A percentile compares a stretch with the other conserved stretches of the same genome.
Evolutionary conservation across 139 green algal genomes (phyloP).

Genomic region (Chlamydomonas sp.): DNA sequence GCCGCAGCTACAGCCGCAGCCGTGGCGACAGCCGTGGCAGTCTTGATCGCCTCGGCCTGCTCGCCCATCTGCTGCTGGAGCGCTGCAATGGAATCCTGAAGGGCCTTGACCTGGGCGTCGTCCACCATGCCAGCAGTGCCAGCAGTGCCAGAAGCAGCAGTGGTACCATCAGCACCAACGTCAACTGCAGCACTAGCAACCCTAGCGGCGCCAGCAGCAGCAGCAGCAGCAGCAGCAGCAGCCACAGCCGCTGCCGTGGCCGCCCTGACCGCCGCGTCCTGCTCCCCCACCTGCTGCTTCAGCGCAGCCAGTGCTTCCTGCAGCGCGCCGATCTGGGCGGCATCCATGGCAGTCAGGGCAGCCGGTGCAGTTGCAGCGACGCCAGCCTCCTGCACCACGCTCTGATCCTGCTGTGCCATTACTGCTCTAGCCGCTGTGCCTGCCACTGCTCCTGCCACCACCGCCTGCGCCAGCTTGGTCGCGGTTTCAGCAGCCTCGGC

Average conservation of each 20-base stretch:
- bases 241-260: neutral
- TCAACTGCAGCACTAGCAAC: no score
- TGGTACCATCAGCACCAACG: neutral
- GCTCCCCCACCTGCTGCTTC: neutral
- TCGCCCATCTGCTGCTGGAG: neutral
- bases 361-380: neutral
- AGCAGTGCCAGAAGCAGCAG: neutral
- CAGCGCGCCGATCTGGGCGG: neutral
- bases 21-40: no score
- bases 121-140: neutral
- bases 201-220: neutral
- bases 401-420: no score
- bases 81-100: neutral
- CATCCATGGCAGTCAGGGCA: neutral
- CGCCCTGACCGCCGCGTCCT: neutral
- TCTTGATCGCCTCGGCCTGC: neutral
- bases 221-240: neutral
- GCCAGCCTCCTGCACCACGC: no score
- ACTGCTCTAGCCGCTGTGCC: no score
- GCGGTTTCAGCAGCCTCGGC: no score
- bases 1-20: no score
- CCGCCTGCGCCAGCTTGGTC: no score
- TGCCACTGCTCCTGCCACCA: no score
- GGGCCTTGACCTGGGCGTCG: neutral
- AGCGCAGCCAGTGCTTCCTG: neutral